Percentiles rank a stretch among this genome's conserved stretches.
Conservation (phyloP, 2,329 filamentous ascomycete genomes). For the Colletotrichum sojae region DNA sequence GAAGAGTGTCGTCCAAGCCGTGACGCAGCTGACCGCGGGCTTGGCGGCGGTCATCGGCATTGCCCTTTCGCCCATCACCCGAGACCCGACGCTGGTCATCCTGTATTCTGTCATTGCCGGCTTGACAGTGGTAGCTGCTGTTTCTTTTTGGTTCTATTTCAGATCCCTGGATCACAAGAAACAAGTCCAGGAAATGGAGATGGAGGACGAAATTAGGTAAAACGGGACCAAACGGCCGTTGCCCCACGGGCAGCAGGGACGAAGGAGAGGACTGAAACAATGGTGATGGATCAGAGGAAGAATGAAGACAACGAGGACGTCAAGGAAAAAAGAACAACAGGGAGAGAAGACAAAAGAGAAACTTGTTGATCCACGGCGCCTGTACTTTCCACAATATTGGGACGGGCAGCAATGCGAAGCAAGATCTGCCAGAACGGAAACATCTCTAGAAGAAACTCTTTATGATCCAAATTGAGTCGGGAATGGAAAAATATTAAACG, state of each 20-base stretch:
- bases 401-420: constrained; percentile 46
- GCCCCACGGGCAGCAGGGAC: too few species aligned
- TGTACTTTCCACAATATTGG: constrained; percentile 49
- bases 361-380: not conserved
- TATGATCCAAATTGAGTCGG: too few species aligned
- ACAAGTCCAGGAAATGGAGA: too few species aligned
- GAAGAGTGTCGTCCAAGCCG: constrained; percentile 50
- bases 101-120: constrained; percentile 9
- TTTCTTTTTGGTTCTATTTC: not conserved
- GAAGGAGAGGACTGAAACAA: too few species aligned
- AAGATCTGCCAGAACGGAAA: constrained; percentile 47
- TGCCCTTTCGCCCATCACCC: not conserved
- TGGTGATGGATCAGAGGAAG: too few species aligned
- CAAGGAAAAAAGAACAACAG: too few species aligned
- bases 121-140: not conserved
- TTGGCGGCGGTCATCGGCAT: constrained; percentile 14
- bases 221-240: too few species aligned
- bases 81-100: constrained; percentile 3
- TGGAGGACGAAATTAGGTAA: too few species aligned
- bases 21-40: constrained; percentile 43
- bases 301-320: too few species aligned
- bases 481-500: too few species aligned
- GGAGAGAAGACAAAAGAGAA: too few species aligned
- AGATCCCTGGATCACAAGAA: not conserved
- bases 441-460: constrained; percentile 3